Base-by-base conservation (phyloP, 192 early-diverging fungal species). In the Entomortierella beljakovae region DNA sequence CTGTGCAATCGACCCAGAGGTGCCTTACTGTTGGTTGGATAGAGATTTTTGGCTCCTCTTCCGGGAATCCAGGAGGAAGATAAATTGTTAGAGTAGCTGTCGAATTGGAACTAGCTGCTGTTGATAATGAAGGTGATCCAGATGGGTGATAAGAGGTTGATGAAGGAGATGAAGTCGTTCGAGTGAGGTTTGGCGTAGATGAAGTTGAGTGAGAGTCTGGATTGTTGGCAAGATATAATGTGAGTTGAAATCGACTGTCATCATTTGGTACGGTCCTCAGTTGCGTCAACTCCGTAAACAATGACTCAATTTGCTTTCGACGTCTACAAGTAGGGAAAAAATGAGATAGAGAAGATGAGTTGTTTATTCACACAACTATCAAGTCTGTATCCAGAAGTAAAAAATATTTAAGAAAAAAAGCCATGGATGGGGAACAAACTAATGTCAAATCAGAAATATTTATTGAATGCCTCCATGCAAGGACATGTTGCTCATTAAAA, bases 1-100 rank as follows among this genome's bases (percentile, higher is more conserved):
- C 70, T 18, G 80, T 66, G 3, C 65, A 54, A 40, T 88, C 82
- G 2, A 90, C 73, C 89, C 86, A 90, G 8, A 88, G 81, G 61
- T 88, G 89, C 54, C 81, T 55, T 40, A 87, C 65, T 32, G 81
- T 60, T 18, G 88, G 87, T 23, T 66, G 61, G 18, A 89, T 72
- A 4, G 85, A 84, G 53, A 88, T 80, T 48, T 82, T 80, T 5
- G 89, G 89, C 34, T 88, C 66, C 15, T 83, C 73, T 0, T 88
- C 83, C 11, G 89, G 89, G 51, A 90, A 90, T 1, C 25, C 33
- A 18, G 84, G 72, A 2, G 89, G 81, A 26, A 90, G 57, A 31
- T 80, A 80, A 25, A 90, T 70, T 15, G 75, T 79, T 22, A 79
- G 28, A n/a, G 51, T 79, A 13, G 62, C 75, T 5, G 61, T 48